Evolutionary conservation across 2,329 filamentous ascomycete genomes (phyloP), one percentile per base, ranked within the genome.

Genomic region (Aspergillus caelatus): DNA sequence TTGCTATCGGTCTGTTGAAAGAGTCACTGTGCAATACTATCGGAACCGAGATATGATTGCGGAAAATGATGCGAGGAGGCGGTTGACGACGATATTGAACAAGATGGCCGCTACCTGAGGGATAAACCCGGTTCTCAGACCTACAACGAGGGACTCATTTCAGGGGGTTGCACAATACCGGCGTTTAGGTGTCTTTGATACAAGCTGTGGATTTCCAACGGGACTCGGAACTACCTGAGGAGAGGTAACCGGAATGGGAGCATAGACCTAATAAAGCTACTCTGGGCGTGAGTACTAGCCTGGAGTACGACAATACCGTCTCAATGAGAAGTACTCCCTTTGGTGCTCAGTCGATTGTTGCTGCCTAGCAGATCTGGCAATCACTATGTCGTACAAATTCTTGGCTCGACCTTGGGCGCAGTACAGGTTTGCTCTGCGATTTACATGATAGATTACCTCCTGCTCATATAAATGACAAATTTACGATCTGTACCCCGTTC

Each of bases 21-120:
- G 67, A 41, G 75, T 80, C 56, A 75, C 75, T 4, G 68, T 75
- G 39, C 77, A 79, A 58, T 80, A 79, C 58, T 80, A 79, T 63
- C 77, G 77, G 61, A 71, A 72, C 45, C 70, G 71, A 59, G 70
- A 77, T 41, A 74, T 75, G 57, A 62, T 69, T n/a, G 72, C 69
- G 41, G 78, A 80, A 60, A 76, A 79, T 57, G 67, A 74, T 52
- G 75, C 75, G 19, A 76, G 78, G 52, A 73, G 78, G 63, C 71
- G 63, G 58, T 67, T 80, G 58, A 79, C 73, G 19, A 66, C 68
- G 12, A 70, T 69, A 0, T 66, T 80, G 34, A 65, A 71, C 36
- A 67, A 74, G 21, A 73, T 80, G 71, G 60, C 67, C 11, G 65
- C 63, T 5, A 61, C 73, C 43, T 62, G 50, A 63, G 8, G 21